Conservation (phyloP, 805 yeast species). For the Kuraishia borneana region DNA sequence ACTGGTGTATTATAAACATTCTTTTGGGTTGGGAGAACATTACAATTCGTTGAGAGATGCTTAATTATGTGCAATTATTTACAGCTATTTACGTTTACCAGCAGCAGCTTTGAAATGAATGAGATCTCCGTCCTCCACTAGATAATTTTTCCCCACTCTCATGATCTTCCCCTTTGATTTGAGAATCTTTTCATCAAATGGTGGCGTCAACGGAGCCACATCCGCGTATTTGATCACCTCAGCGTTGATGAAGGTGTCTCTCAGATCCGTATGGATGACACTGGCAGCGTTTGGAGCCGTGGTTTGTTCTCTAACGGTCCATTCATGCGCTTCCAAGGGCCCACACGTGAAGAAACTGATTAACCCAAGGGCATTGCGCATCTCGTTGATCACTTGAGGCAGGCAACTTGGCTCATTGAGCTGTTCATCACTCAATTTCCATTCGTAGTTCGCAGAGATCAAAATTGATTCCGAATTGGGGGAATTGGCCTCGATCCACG, state of each 20-base stretch:
- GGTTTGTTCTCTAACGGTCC: conserved; percentile 85
- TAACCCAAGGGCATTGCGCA: conserved; percentile 80
- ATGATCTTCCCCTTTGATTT: conserved; percentile 81
- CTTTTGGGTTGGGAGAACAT: conserved; percentile 89
- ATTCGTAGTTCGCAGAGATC: conserved; percentile 22
- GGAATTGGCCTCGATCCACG: conserved; percentile 83
- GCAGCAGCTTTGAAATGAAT: conserved; percentile 81
- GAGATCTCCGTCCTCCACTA: conserved; percentile 91
- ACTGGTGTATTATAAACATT: conserved; percentile 74
- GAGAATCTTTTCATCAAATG: conserved; percentile 65
- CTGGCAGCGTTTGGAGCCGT: conserved; percentile 89
- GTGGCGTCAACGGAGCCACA: conserved; percentile 49
- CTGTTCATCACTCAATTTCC: conserved; percentile 8
- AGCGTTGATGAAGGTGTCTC: conserved; percentile 90
- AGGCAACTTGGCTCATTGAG: conserved; percentile 69
- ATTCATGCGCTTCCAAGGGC: conserved; percentile 92
- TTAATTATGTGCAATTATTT: neutral
- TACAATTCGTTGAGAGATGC: conserved; percentile 58
- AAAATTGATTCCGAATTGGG: conserved; percentile 47
- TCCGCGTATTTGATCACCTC: conserved; percentile 83
- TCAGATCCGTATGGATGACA: conserved; percentile 84
- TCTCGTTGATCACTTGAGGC: conserved; percentile 74
- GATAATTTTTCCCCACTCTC: conserved; percentile 91
- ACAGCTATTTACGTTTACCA: neutral
- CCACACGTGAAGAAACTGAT: conserved; percentile 96